Conservation (phyloP, 1,139 yeast species). For the Zygoascus sp. region DNA sequence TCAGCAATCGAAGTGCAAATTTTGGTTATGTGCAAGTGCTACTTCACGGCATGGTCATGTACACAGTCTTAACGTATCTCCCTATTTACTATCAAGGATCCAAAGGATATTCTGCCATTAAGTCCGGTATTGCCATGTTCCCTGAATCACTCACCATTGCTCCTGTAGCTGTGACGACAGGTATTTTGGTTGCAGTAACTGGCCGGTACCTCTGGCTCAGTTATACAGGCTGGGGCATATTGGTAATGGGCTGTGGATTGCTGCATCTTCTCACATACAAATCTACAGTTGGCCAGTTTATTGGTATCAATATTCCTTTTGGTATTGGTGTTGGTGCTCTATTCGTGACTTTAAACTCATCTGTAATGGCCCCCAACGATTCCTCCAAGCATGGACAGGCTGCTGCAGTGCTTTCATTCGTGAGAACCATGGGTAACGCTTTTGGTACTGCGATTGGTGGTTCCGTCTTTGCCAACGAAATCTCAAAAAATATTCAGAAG, state of each 20-base stretch:
- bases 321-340: slow-evolving; percentile 51
- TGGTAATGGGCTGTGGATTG: slow-evolving; percentile 51
- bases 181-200: slow-evolving; percentile 44
- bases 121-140: slow-evolving; percentile 54
- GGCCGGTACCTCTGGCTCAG: slow-evolving; percentile 47
- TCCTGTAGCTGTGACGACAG: slow-evolving; percentile 44
- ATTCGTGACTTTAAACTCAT: slow-evolving; percentile 48
- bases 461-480: slow-evolving; percentile 40
- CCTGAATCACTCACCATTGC: slow-evolving; percentile 54
- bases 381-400: slow-evolving; percentile 51
- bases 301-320: slow-evolving; percentile 49
- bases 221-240: slow-evolving; percentile 41
- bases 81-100: slow-evolving; percentile 57
- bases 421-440: slow-evolving; percentile 37
- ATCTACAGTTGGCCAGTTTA: slow-evolving; percentile 39
- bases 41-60: slow-evolving; percentile 40
- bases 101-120: slow-evolving; percentile 45
- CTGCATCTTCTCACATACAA: slow-evolving; percentile 40
- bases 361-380: slow-evolving; percentile 44
- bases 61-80: slow-evolving; percentile 41
- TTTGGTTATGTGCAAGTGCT: slow-evolving; percentile 38
- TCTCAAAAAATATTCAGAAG: slow-evolving; percentile 17
- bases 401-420: slow-evolving; percentile 39
- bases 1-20: slow-evolving; percentile 35
- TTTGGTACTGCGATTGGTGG: slow-evolving; percentile 51